These are phyloP conservation scores for Gossypium australe DNA, from an alignment of 345 rosid species.

Conservation along the genomic window DNA sequence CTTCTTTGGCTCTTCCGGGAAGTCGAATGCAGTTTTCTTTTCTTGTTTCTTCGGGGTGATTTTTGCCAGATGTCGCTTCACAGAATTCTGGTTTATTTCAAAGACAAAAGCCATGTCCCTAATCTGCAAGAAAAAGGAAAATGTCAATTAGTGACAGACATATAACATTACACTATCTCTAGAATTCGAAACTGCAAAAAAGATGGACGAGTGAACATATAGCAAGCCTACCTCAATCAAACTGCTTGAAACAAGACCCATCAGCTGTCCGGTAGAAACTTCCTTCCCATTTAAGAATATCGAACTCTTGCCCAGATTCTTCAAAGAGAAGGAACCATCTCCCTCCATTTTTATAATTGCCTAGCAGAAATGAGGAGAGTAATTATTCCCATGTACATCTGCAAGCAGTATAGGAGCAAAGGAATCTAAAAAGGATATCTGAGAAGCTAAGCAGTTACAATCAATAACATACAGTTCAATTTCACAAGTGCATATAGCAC, in stretches of 20 bases:
- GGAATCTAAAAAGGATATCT: conserved; percentile 3
- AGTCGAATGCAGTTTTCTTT: conserved; percentile 30
- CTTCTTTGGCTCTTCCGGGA: conserved; percentile 37
- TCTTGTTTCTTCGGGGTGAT: conserved; percentile 22
- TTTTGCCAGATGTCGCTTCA: conserved; percentile 32
- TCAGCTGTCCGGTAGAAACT: conserved; percentile 35
- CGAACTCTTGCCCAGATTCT: conserved; percentile 60
- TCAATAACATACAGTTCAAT: background rate
- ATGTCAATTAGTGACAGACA: background rate
- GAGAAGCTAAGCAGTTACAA: conserved; percentile 1
- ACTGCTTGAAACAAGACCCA: conserved; percentile 36
- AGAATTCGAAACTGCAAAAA: background rate
- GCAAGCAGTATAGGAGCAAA: background rate
- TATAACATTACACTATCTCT: background rate
- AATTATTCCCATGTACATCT: conserved; percentile 12
- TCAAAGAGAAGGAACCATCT: conserved; percentile 53
- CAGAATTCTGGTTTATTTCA: conserved; percentile 48
- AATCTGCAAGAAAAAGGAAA: conserved; percentile 41
- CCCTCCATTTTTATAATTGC: conserved; percentile 61
- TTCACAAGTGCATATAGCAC: background rate
- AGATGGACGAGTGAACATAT: no score
- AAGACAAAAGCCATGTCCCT: conserved; percentile 52
- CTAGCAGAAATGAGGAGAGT: conserved; percentile 27
- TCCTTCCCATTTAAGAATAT: conserved; percentile 53
- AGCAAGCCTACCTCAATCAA: conserved; percentile 49